Percentiles rank a stretch among this genome's conserved stretches.
phyloP scores from a whole-genome alignment of 2,329 filamentous ascomycete species.

The Cryphonectria carpinicola region DNA sequence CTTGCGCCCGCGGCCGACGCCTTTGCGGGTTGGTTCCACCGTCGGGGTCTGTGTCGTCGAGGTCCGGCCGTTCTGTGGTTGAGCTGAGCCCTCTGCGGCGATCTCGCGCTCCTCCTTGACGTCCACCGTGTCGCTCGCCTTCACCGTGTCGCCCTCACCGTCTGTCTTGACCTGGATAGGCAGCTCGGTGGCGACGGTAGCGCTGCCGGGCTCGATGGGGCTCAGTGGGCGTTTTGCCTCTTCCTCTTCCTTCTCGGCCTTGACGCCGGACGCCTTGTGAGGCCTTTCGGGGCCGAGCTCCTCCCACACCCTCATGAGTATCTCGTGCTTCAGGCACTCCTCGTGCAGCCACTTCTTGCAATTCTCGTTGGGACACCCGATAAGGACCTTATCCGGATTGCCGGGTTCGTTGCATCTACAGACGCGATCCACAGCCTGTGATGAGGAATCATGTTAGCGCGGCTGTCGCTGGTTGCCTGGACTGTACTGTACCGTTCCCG shows the following conservation, averaged over 20 bases:
- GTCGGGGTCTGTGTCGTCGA: conserved; percentile 33
- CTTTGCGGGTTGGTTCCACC: conserved; percentile 31
- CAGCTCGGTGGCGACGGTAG: conserved; percentile 49
- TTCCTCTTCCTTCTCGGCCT: conserved; percentile 46
- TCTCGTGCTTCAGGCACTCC: conserved; percentile 62
- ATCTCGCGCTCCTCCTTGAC: conserved; percentile 40
- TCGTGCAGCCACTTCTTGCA: conserved; percentile 68
- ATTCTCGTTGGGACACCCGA: conserved; percentile 58
- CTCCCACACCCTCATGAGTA: conserved; percentile 54
- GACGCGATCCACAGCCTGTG: conserved; percentile 57
- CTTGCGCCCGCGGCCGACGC: conserved; percentile 39
- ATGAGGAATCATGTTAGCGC: not conserved
- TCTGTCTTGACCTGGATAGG: conserved; percentile 58
- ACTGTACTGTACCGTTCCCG: not conserved
- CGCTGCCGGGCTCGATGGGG: conserved; percentile 54
- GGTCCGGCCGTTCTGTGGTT: conserved; percentile 28
- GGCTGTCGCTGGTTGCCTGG: too few species aligned
- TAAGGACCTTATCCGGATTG: conserved; percentile 63
- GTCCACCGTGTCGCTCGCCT: conserved; percentile 40
- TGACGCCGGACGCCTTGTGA: conserved; percentile 43
- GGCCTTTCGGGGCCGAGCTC: conserved; percentile 56
- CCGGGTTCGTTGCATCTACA: conserved; percentile 65
- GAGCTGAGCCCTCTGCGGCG: conserved; percentile 26
- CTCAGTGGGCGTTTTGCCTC: conserved; percentile 53
- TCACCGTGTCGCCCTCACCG: conserved; percentile 43